phyloP scores from a whole-genome alignment of 75 land plant genomes.

The Adiantum capillusveneris region DNA sequence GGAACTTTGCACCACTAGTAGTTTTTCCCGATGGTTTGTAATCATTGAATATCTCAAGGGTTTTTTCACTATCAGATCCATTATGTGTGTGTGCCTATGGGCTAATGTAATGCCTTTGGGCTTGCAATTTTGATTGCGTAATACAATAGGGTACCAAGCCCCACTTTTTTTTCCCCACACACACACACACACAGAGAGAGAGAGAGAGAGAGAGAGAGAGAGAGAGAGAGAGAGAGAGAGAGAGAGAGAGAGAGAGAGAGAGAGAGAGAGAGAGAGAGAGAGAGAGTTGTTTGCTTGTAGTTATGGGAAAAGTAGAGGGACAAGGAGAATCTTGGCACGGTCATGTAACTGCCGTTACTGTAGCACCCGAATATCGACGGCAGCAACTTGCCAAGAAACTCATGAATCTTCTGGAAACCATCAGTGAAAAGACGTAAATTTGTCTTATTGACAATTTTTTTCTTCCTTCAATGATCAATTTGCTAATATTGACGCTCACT shows the following conservation, averaged over 20 bases:
- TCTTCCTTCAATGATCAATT: no score
- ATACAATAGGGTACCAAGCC: no score
- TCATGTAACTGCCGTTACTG: conserved; percentile 97
- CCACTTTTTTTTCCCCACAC: no score
- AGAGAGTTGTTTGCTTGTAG: conserved; percentile 33
- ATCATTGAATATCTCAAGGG: no score
- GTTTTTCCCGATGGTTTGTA: no score
- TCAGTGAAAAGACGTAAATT: conserved; percentile 86
- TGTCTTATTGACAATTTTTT: no score
- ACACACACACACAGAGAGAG: conserved; percentile 1
- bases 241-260: conserved; percentile 8
- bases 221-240: conserved; percentile 7
- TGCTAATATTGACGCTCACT: neutral
- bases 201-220: neutral
- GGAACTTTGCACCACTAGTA: no score
- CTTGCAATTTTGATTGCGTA: no score
- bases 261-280: conserved; percentile 8
- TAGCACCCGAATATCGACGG: conserved; percentile 82
- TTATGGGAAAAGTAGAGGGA: conserved; percentile 99
- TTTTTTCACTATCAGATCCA: no score
- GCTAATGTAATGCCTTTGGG: no score
- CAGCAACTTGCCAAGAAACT: conserved; percentile 93
- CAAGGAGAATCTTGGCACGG: conserved; percentile 99
- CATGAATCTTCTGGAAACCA: conserved; percentile 85
- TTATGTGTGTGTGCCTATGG: no score